Conservation (phyloP, 2,329 filamentous ascomycete genomes). For the Fusarium virguliforme region DNA sequence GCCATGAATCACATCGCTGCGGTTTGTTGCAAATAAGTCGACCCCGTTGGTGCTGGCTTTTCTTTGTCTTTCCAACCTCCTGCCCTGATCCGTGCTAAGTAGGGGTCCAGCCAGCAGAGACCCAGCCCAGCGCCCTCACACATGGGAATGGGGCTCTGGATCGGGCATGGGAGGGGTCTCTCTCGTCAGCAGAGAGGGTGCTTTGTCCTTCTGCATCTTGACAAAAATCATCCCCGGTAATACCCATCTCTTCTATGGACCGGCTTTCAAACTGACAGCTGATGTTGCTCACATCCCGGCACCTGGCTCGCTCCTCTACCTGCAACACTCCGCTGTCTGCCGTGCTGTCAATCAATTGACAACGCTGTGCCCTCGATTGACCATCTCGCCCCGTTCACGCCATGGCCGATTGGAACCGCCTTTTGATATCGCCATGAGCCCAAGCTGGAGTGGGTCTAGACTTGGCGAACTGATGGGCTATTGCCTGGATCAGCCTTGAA, state of each 20-base stretch:
- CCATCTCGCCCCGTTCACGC: conserved; percentile 16
- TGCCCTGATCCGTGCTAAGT: conserved; percentile 19
- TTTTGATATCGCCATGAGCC: conserved; percentile 32
- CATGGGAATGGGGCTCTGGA: conserved; percentile 24
- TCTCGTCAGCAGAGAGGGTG: conserved; percentile 22
- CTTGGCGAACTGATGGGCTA: conserved; percentile 31
- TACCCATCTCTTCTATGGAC: conserved; percentile 28
- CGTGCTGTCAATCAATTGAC: conserved; percentile 12
- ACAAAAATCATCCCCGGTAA: conserved; percentile 14
- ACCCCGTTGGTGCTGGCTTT: conserved; percentile 13
- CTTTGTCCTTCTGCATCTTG: conserved; percentile 10
- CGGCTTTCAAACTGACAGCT: conserved; percentile 31
- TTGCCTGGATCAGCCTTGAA: conserved; percentile 39
- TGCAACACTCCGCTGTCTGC: conserved; percentile 20
- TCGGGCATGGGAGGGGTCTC: conserved; percentile 31
- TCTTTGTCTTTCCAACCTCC: conserved; percentile 7
- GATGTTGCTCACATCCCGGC: conserved; percentile 28
- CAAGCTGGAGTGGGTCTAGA: conserved; percentile 29
- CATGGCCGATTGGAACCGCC: conserved; percentile 4
- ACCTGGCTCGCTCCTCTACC: conserved; percentile 16
- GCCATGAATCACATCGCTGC: conserved; percentile 19
- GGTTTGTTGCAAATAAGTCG: conserved; percentile 8
- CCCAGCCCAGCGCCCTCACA: conserved; percentile 14
- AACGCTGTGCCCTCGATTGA: conserved; percentile 5
- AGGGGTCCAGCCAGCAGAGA: conserved; percentile 2